A percentile compares a stretch with the other conserved stretches of the same genome.
Conservation (phyloP, 108 stramenopile genomes). For the Stephanodiscus minutulus region DNA sequence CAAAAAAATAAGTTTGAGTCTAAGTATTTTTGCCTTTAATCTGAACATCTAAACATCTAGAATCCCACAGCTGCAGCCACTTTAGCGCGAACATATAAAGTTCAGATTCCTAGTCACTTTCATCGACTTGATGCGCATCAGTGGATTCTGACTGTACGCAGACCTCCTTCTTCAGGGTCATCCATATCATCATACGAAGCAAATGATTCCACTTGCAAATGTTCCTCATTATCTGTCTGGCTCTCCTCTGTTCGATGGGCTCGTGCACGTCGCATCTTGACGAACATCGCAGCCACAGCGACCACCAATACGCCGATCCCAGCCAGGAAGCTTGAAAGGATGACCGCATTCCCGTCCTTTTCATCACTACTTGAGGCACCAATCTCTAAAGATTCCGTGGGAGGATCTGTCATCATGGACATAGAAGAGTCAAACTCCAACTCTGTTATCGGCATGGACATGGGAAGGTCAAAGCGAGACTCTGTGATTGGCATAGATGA, state of each 20-base stretch:
- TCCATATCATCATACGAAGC: too few relatives aligned
- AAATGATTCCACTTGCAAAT: too few relatives aligned
- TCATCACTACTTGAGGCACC: not conserved
- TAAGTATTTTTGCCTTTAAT: too few relatives aligned
- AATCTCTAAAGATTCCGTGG: not conserved
- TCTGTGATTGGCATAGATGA: not conserved
- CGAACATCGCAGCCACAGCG: slow-evolving; percentile 5
- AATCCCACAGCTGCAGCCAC: too few relatives aligned
- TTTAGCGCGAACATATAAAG: too few relatives aligned
- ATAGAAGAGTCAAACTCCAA: slow-evolving; percentile 1
- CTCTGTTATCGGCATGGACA: not conserved
- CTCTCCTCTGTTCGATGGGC: not conserved
- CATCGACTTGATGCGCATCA: too few relatives aligned
- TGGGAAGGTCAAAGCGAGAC: not conserved
- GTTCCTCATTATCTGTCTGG: too few relatives aligned
- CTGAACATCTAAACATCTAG: too few relatives aligned
- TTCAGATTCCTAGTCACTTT: too few relatives aligned
- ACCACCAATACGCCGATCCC: slow-evolving; percentile 3
- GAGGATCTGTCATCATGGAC: not conserved
- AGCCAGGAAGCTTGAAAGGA: slow-evolving; percentile 10
- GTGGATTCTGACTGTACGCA: too few relatives aligned
- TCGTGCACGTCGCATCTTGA: slow-evolving; percentile 6
- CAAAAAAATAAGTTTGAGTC: too few relatives aligned
- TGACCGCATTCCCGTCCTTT: not conserved
- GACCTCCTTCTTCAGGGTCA: too few relatives aligned